Percentiles rank a stretch among this genome's conserved stretches.
Conservation (phyloP, 495 filamentous ascomycete genomes). For the Cudoniella acicularis region DNA sequence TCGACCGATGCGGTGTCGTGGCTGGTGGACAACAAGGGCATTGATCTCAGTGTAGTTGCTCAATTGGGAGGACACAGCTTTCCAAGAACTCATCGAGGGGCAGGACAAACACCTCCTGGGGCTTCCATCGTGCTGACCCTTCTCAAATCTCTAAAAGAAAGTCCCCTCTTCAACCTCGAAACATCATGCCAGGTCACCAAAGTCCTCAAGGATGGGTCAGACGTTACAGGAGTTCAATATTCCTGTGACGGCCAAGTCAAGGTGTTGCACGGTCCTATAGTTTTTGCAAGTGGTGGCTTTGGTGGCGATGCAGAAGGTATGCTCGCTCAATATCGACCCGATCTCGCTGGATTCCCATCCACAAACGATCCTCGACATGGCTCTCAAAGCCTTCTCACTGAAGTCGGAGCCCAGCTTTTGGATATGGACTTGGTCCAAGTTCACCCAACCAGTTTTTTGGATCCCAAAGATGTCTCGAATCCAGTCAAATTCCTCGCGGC, state of each 20-base stretch:
- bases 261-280: constrained; percentile 43
- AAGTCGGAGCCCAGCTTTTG: constrained; percentile 44
- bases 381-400: constrained; percentile 41
- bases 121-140: constrained; percentile 48
- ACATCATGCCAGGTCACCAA: constrained; percentile 42
- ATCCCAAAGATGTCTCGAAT: constrained; percentile 44
- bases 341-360: constrained; percentile 52
- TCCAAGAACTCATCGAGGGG: constrained; percentile 52
- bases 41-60: constrained; percentile 52
- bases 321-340: constrained; percentile 49
- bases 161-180: constrained; percentile 41
- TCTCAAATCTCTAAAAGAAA: constrained; percentile 38
- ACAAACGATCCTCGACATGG: constrained; percentile 55
- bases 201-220: constrained; percentile 29
- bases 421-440: constrained; percentile 59
- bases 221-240: constrained; percentile 26
- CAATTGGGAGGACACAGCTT: constrained; percentile 50
- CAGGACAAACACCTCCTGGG: constrained; percentile 47
- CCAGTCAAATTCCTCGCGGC: constrained; percentile 57
- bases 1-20: constrained; percentile 46
- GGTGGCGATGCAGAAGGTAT: constrained; percentile 53
- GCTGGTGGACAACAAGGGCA: constrained; percentile 44
- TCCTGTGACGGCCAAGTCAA: constrained; percentile 22
- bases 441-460: constrained; percentile 70
- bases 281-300: constrained; percentile 57